Conservation (phyloP, 176 grass and related monocot genomes). For the Puya raimondii region DNA sequence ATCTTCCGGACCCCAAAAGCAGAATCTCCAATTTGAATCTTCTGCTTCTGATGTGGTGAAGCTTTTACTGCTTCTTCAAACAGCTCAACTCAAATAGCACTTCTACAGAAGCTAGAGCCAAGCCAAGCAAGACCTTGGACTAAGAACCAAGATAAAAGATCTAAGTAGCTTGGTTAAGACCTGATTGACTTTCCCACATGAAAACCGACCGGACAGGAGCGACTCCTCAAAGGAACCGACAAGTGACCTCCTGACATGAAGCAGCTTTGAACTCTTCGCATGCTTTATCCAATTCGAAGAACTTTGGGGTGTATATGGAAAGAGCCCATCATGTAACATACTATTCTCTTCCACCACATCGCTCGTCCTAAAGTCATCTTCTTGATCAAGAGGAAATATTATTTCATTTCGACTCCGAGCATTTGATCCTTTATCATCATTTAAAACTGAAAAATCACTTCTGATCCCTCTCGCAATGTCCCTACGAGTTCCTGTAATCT, state of each 20-base stretch:
- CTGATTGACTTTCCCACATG: slow-evolving; percentile 75
- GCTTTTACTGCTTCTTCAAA: no score
- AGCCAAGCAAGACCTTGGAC: no score
- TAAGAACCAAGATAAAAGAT: neutral
- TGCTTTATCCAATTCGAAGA: slow-evolving; percentile 24
- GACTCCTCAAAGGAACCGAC: slow-evolving; percentile 98
- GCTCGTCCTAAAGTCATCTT: slow-evolving; percentile 15
- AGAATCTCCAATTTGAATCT: no score
- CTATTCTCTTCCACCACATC: slow-evolving; percentile 28
- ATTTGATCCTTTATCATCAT: slow-evolving; percentile 28
- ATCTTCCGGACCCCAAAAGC: no score
- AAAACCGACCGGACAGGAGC: slow-evolving; percentile 84
- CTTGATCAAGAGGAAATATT: slow-evolving; percentile 20
- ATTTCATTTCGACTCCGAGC: slow-evolving; percentile 9
- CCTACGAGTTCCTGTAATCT: slow-evolving; percentile 24
- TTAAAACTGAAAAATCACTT: slow-evolving; percentile 36
- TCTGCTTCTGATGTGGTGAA: no score
- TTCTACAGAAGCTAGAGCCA: no score
- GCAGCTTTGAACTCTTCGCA: slow-evolving; percentile 25
- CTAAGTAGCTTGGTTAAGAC: slow-evolving; percentile 14
- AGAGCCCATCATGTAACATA: slow-evolving; percentile 41
- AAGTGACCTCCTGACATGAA: slow-evolving; percentile 62
- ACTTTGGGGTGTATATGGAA: slow-evolving; percentile 29
- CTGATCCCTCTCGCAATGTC: slow-evolving; percentile 37
- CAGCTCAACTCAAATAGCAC: no score